Evolutionary conservation across 495 filamentous ascomycete species (phyloP).

Genomic region (Daldinia bambusicola): DNA sequence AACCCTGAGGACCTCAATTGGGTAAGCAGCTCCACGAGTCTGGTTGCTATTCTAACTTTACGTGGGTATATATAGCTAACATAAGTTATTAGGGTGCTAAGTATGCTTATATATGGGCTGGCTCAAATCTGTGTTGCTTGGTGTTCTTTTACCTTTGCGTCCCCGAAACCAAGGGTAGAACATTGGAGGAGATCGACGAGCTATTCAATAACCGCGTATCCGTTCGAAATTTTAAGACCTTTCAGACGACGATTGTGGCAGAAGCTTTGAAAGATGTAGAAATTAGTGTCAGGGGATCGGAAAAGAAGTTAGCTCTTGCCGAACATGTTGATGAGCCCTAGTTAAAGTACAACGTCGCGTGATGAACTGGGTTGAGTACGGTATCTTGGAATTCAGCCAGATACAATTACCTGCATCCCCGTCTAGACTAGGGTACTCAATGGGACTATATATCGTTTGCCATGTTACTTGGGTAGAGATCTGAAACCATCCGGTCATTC

Average conservation of each 20-base stretch:
- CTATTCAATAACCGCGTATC: slow-evolving; percentile 54
- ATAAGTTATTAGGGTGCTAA: slow-evolving; percentile 47
- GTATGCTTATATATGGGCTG: slow-evolving; percentile 65
- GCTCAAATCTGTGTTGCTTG: slow-evolving; percentile 54
- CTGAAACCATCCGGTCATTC: no score
- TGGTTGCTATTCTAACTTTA: no score
- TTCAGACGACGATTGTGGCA: slow-evolving; percentile 48
- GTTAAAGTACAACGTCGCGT: not conserved
- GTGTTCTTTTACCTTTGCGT: slow-evolving; percentile 61
- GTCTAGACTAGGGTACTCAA: no score
- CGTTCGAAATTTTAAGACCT: slow-evolving; percentile 54
- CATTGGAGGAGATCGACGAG: slow-evolving; percentile 67
- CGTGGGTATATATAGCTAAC: slow-evolving; percentile 5
- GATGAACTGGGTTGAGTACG: no score
- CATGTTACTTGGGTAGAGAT: no score
- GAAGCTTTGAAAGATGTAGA: slow-evolving; percentile 52
- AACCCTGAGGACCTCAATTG: slow-evolving; percentile 61
- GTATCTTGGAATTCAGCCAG: no score
- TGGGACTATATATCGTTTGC: no score
- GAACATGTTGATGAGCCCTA: slow-evolving; percentile 22
- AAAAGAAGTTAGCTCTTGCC: slow-evolving; percentile 16
- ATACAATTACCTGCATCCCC: no score
- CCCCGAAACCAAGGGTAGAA: slow-evolving; percentile 64
- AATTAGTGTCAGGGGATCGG: slow-evolving; percentile 2
- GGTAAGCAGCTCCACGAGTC: slow-evolving; percentile 36